Percentiles rank a stretch among this genome's conserved stretches.
These are phyloP conservation scores for Iris macrosiphon DNA, from an alignment of 106 monocot genomes.

Conservation along the genomic window DNA sequence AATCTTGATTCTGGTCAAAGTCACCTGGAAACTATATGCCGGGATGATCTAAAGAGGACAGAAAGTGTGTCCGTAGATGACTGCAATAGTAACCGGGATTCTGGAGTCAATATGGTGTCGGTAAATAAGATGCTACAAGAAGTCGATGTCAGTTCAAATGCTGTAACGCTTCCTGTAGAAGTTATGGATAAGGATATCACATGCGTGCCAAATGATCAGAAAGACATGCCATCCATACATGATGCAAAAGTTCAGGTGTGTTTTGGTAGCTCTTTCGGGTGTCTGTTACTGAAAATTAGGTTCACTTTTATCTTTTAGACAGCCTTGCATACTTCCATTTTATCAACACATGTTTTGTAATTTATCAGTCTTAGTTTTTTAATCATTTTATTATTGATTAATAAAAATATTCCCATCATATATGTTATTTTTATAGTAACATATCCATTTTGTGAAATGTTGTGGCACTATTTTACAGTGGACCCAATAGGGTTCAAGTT, in stretches of 20 bases:
- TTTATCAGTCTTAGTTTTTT: too few relatives aligned
- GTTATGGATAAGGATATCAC: neutral
- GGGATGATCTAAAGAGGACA: neutral
- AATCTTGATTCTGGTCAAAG: slow-evolving; percentile 7
- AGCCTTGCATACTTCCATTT: too few relatives aligned
- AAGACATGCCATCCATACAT: neutral
- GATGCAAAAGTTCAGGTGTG: slow-evolving; percentile 10
- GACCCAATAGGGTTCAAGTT: too few relatives aligned
- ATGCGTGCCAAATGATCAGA: neutral
- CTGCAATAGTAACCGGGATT: neutral
- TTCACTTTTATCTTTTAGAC: too few relatives aligned
- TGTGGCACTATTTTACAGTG: too few relatives aligned
- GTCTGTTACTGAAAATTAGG: too few relatives aligned
- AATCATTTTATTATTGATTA: too few relatives aligned
- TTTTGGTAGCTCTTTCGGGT: too few relatives aligned
- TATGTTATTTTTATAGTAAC: too few relatives aligned
- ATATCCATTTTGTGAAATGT: too few relatives aligned
- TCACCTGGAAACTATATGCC: neutral
- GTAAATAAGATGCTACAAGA: slow-evolving; percentile 1
- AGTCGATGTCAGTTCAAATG: slow-evolving; percentile 1
- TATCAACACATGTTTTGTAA: too few relatives aligned
- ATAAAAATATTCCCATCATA: too few relatives aligned
- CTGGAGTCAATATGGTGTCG: neutral
- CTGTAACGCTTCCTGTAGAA: neutral
- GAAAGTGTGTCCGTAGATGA: slow-evolving; percentile 10